A percentile compares a stretch with the other conserved stretches of the same genome.
Evolutionary conservation across 1,139 yeast genomes (phyloP).

Genomic region (Ashbya aceris): DNA sequence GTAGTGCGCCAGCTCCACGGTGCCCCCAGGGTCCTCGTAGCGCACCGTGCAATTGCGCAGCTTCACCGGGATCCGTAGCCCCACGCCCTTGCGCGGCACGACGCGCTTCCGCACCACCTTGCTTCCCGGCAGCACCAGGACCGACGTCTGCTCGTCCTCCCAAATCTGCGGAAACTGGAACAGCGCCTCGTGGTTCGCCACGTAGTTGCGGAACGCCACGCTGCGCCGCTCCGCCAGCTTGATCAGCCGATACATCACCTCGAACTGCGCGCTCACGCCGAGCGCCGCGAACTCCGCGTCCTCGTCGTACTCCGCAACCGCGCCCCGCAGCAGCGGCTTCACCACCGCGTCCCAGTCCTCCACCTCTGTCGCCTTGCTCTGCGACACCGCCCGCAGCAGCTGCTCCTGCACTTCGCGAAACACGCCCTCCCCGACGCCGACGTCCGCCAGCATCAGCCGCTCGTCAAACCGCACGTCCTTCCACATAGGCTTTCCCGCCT

Average conservation of each 20-base stretch:
- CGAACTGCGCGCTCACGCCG: constrained; percentile 38
- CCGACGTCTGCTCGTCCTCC: constrained; percentile 18
- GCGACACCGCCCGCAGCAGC: constrained; percentile 33
- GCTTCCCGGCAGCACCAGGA: constrained; percentile 28
- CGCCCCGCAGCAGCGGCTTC: constrained; percentile 38
- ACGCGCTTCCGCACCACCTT: constrained; percentile 17
- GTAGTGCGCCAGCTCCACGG: constrained; percentile 22
- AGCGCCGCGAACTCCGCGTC: constrained; percentile 33
- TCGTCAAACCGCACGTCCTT: constrained; percentile 25
- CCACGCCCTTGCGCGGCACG: constrained; percentile 5
- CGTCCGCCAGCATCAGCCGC: constrained; percentile 19
- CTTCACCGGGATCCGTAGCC: constrained; percentile 23
- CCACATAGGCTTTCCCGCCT: constrained; percentile 22
- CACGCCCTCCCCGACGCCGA: constrained; percentile 7
- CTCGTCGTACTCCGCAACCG: constrained; percentile 28
- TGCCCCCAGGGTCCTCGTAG: constrained; percentile 13
- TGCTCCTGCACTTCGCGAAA: constrained; percentile 24
- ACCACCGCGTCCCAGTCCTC: constrained; percentile 41
- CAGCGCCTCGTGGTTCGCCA: constrained; percentile 25
- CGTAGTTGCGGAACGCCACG: constrained; percentile 28
- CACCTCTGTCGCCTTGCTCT: constrained; percentile 24
- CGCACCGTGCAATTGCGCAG: constrained; percentile 24
- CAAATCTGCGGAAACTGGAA: constrained; percentile 21
- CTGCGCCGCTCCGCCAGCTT: constrained; percentile 27
- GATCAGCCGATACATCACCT: constrained; percentile 38